Evolutionary conservation across 352 stramenopile species (phyloP).

Genomic region (Phytophthora sp.): DNA sequence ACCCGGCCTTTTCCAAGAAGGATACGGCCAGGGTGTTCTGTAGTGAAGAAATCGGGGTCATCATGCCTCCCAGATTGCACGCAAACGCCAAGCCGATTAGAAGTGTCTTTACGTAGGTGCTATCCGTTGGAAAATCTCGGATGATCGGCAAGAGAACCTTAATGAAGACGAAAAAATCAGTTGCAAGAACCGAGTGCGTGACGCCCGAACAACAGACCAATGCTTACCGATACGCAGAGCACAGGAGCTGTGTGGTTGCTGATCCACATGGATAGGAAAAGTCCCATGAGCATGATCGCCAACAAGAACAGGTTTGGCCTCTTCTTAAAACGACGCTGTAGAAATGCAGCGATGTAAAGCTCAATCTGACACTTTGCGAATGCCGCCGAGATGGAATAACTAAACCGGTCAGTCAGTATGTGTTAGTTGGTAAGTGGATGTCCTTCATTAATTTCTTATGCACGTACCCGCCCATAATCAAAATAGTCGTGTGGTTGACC

Average conservation of each 20-base stretch:
- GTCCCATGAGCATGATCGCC: constrained; percentile 93
- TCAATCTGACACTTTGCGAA: constrained; percentile 94
- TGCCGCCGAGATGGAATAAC: constrained; percentile 88
- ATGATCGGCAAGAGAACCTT: constrained; percentile 88
- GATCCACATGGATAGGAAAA: constrained; percentile 95
- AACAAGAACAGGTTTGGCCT: constrained; percentile 90
- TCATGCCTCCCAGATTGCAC: constrained; percentile 94
- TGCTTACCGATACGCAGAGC: constrained; percentile 88
- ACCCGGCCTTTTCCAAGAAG: constrained; percentile 87
- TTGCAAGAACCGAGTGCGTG: too few species aligned
- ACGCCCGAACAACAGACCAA: too few species aligned
- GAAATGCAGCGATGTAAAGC: constrained; percentile 88
- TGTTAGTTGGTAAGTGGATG: not conserved
- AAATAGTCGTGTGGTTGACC: constrained; percentile 93
- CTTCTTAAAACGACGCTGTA: constrained; percentile 91
- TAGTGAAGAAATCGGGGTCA: constrained; percentile 93
- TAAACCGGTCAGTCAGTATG: constrained; percentile 10
- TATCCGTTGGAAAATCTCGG: constrained; percentile 84
- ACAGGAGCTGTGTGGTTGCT: constrained; percentile 94
- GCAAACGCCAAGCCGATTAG: constrained; percentile 93
- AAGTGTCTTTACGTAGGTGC: constrained; percentile 90
- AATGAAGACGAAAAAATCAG: not conserved
- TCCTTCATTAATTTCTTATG: not conserved
- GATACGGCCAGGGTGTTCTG: constrained; percentile 90
- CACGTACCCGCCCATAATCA: constrained; percentile 91